phyloP scores from a whole-genome alignment of 805 yeast species.

The Lachancea nothofagi region DNA sequence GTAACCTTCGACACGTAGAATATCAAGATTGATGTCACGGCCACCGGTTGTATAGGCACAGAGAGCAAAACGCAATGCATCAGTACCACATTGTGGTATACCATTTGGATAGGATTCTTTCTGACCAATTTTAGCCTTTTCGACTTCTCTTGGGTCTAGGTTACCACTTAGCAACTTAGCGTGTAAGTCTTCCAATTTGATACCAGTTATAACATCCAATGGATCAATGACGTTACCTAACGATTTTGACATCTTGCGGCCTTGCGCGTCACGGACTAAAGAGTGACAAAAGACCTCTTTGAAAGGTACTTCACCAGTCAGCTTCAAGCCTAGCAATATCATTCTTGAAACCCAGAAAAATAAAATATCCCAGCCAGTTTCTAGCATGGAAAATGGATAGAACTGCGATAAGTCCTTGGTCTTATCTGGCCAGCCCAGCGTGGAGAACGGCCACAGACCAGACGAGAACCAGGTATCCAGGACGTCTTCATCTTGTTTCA shows the following conservation, averaged over 20 bases:
- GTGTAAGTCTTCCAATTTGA: conserved; percentile 71
- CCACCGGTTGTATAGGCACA: conserved; percentile 99
- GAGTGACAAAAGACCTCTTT: conserved; percentile 97
- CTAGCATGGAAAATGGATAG: conserved; percentile 89
- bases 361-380: conserved; percentile 98
- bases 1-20: conserved; percentile 96
- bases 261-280: conserved; percentile 97
- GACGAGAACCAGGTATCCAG: conserved; percentile 98
- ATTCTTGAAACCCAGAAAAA: conserved; percentile 99
- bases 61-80: conserved; percentile 94
- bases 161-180: conserved; percentile 74
- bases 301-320: conserved; percentile 90
- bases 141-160: conserved; percentile 82
- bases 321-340: conserved; percentile 85
- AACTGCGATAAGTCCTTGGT: conserved; percentile 69
- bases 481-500: conserved; percentile 96
- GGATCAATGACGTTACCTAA: conserved; percentile 97
- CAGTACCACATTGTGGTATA: conserved; percentile 99
- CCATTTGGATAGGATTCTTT: conserved; percentile 88
- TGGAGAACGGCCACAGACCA: conserved; percentile 96
- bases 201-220: conserved; percentile 87
- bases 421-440: conserved; percentile 91
- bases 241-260: conserved; percentile 97
- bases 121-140: conserved; percentile 85
- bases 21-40: conserved; percentile 93